Base-by-base conservation (phyloP, 2,329 filamentous ascomycete species). In the Sordariomycetes sp. region DNA sequence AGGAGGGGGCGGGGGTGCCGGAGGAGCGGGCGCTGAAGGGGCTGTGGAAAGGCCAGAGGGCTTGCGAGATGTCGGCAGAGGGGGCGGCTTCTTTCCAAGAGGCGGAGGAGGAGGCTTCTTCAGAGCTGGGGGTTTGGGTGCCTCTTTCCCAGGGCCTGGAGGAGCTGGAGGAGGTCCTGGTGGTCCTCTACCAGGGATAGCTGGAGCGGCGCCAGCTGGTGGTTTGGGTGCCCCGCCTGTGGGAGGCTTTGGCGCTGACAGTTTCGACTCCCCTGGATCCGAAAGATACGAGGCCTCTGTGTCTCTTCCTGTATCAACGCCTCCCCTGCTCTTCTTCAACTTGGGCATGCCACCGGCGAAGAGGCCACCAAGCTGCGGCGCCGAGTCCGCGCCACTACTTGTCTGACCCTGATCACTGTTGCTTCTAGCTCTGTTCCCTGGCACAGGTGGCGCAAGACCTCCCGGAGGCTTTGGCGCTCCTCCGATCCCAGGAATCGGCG, bases 291-390 rank as follows among this genome's bases (percentile, higher is more conserved):
- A 78, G 21, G 86, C 75, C 43, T 78, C 78, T 41, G 49, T 38
- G 25, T 47, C 53, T 8, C 59, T 59, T 37, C 68, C 84, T 2
- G 84, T 90, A 57, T 86, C 73, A 39, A 90, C 67, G 25, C 82
- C 82, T 31, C 85, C 88, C 36, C 86, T 83, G 4, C 80, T 73
- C 64, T 93, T 95, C 56, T 85, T 84, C 50, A 98, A 57, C 63
- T 95, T 96, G 3, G 92, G 92, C 75, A 96, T 96, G 24, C 90
- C 92, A 23, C 86, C 88, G 2, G 85, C 86, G 52, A 98, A 94
- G 18, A 98, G 58, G 2, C 92, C 92, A 20, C 68, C 90, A 9
- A 96, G 59, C 54, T 95, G 90, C 9, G 87, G 86, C 31, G 85
- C 75, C 15, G 75, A 58, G 16, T 80, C 73, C 45, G 70, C 58